Base-by-base conservation (phyloP, 352 stramenopile genomes). In the Globisporangium yorkense region DNA sequence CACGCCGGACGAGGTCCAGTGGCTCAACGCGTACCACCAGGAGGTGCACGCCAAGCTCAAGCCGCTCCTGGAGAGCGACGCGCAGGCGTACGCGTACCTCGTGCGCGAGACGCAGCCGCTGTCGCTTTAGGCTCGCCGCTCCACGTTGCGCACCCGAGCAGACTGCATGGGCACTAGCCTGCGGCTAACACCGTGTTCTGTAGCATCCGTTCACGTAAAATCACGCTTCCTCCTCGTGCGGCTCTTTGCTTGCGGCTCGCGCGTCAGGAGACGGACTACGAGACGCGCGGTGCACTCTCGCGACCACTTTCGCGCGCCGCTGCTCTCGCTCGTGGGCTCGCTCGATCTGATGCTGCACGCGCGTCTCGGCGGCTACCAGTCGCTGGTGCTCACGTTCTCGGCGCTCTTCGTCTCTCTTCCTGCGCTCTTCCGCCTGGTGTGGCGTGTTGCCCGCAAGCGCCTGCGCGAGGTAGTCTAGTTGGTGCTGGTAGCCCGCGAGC, bases 11-110 rank as follows among this genome's bases (percentile, higher is more conserved):
- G 97, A 99, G 71, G 74, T 98, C 43, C 76, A 88, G 50, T 99
- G 97, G 97, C 71, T 99, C 37, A 96, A 98, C 71, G 68, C 67
- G 29, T 97, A 97, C 74, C 96, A 99, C 68, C 66, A 86, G 43
- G 70, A 91, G 45, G 94, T 99, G 44, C 84, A 94, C 56, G 77
- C 88, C 45, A 97, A 97, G 65, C 75, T 99, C 48, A 72, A 85
- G 62, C 92, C 96, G 21, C 71, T 98, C 31, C 69, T 99, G 24
- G 62, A 78, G 53, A 68, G 75, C 16, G 74, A 90, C 47, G 48
- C 68, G 0, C 56, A 87, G n/a, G 74, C 80, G 52, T 87, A 84
- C 55, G 77, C 68, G 48, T 95, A 92, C 66, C 78, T 95, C 20
- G 70, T 80, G 24, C 79, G 71, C 18, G 85, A 95, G 68, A 95